Conservation (phyloP, 768 basidiomycete species). For the Lentinula edodes region DNA sequence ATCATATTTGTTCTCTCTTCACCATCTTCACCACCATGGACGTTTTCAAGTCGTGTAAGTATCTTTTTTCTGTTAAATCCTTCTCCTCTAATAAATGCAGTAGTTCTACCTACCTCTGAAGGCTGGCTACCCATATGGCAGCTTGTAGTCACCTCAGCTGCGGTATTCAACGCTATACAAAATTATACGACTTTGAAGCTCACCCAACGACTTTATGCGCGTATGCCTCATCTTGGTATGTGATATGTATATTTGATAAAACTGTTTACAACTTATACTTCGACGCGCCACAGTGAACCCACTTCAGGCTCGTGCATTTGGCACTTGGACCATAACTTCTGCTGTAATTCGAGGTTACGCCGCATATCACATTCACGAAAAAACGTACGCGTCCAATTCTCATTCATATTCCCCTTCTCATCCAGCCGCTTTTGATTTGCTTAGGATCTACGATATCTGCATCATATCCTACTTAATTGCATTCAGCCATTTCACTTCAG, state of each 20-base stretch:
- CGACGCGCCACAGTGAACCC: constrained; percentile 56
- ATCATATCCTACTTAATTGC: constrained; percentile 87
- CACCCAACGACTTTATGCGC: constrained; percentile 71
- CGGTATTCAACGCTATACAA: constrained; percentile 82
- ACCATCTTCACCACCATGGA: neutral
- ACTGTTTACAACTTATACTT: too few species aligned
- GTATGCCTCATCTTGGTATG: constrained; percentile 21
- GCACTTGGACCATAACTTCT: constrained; percentile 83
- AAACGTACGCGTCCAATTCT: constrained; percentile 49
- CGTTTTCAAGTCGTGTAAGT: neutral
- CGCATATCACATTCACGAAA: constrained; percentile 82
- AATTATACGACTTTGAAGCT: constrained; percentile 75
- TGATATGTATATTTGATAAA: neutral
- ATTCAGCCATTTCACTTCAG: constrained; percentile 83
- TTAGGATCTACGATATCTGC: constrained; percentile 88
- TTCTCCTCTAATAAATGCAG: neutral
- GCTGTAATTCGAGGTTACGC: constrained; percentile 82
- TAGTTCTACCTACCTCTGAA: constrained; percentile 58
- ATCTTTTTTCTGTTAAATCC: neutral
- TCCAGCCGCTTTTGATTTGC: constrained; percentile 7
- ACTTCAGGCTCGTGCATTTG: constrained; percentile 87
- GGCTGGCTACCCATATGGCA: constrained; percentile 89
- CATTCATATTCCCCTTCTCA: neutral
- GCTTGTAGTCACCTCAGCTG: constrained; percentile 69
- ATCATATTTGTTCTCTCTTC: neutral